Percentiles rank a stretch among this genome's conserved stretches.
These are phyloP conservation scores for Mycena floridula DNA, from an alignment of 768 basidiomycete genomes.

Conservation along the genomic window DNA sequence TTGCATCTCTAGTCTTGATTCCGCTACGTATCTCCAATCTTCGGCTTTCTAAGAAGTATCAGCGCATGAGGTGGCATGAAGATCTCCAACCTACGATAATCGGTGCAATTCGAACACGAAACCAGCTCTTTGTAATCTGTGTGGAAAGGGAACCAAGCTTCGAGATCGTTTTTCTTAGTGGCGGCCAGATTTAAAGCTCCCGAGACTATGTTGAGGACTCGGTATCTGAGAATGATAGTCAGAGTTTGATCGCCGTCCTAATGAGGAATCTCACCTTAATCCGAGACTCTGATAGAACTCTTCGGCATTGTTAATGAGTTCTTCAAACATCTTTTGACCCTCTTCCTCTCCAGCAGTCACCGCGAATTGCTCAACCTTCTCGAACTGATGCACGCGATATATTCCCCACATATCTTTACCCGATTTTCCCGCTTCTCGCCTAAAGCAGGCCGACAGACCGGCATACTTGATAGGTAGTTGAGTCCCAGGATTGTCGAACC, in stretches of 20 bases:
- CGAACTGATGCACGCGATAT: constrained; percentile 99
- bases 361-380: constrained; percentile 97
- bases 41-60: constrained; percentile 87
- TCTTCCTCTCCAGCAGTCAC: constrained; percentile 92
- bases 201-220: constrained; percentile 90
- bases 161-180: constrained; percentile 94
- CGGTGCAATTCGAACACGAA: constrained; percentile 97
- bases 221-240: constrained; percentile 91
- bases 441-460: constrained; percentile 93
- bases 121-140: constrained; percentile 95
- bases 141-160: constrained; percentile 99
- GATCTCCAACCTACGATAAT: constrained; percentile 77
- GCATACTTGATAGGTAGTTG: constrained; percentile 92
- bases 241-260: too few relatives aligned
- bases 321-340: constrained; percentile 91
- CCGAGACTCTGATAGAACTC: constrained; percentile 95
- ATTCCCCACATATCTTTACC: constrained; percentile 99
- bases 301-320: constrained; percentile 85
- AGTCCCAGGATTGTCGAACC: constrained; percentile 90
- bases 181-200: constrained; percentile 96
- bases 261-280: too few relatives aligned
- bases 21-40: constrained; percentile 92
- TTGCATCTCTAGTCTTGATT: constrained; percentile 79
- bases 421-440: constrained; percentile 96
- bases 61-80: constrained; percentile 2